These are phyloP conservation scores for Alopecurus myosuroides DNA, from an alignment of 176 grass and related monocot species.

Conservation along the genomic window DNA sequence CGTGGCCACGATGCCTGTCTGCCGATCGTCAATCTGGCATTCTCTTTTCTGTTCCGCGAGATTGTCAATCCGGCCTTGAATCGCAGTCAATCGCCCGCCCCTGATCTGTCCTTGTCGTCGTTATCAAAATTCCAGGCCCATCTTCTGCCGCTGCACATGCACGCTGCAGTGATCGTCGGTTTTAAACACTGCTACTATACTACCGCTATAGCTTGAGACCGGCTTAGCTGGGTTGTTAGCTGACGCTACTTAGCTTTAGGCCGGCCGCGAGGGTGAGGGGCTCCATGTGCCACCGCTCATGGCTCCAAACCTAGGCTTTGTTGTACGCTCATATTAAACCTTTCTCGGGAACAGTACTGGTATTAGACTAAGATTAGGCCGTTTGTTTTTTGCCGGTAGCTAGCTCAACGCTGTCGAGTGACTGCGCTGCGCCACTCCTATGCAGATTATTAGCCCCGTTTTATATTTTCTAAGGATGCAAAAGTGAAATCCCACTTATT, in stretches of 20 bases:
- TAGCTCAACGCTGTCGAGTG: not conserved
- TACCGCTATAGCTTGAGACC: not conserved
- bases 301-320: conserved; percentile 53
- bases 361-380: conserved; percentile 16
- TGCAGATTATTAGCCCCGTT: no score
- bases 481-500: no score
- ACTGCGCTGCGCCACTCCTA: not conserved
- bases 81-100: not conserved
- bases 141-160: not conserved
- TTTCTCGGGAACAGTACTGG: not conserved
- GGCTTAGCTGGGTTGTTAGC: not conserved
- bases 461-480: no score
- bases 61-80: not conserved
- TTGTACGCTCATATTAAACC: not conserved
- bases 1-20: no score
- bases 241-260: conserved; percentile 21
- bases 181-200: conserved; percentile 7
- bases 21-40: not conserved
- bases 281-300: conserved; percentile 52
- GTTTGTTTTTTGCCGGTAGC: conserved; percentile 15
- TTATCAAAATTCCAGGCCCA: not conserved
- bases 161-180: not conserved
- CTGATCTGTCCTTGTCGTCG: not conserved
- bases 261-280: conserved; percentile 38
- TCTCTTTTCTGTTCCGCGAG: not conserved